Conservation (phyloP, 306 rosid species). For the Quillaja saponaria region DNA sequence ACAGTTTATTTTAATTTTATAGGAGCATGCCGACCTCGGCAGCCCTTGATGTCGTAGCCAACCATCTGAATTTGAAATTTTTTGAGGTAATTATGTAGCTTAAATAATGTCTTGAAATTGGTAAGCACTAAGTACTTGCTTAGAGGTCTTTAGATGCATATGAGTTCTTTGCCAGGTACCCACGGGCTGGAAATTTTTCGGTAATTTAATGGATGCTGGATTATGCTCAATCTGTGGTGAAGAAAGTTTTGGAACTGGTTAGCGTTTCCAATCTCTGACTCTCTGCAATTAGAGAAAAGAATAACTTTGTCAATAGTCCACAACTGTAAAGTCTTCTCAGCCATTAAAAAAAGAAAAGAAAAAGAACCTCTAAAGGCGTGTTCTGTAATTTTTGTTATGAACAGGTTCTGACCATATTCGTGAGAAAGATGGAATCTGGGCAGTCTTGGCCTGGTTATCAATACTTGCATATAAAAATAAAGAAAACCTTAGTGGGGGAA, state of each 20-base stretch:
- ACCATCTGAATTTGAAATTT: conserved; percentile 82
- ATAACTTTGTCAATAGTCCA: neutral
- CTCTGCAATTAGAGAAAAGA: conserved; percentile 11
- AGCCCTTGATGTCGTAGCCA: conserved; percentile 98
- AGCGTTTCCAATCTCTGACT: conserved; percentile 23
- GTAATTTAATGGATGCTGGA: conserved; percentile 98
- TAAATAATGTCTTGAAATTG: neutral
- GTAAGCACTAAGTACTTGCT: neutral
- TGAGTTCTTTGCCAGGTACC: conserved; percentile 63
- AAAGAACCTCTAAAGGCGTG: neutral
- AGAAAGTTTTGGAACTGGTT: conserved; percentile 99
- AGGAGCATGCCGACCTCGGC: conserved; percentile 99
- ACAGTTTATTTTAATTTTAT: conserved; percentile 20
- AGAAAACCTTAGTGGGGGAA: conserved; percentile 65
- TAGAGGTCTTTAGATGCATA: conserved; percentile 1
- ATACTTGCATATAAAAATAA: conserved; percentile 83
- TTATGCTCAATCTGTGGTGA: conserved; percentile 92
- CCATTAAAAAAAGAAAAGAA: too few species aligned
- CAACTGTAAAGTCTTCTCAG: too few species aligned
- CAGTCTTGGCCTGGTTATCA: conserved; percentile 96
- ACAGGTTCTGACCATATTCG: conserved; percentile 97
- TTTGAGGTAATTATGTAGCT: conserved; percentile 99
- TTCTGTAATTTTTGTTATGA: conserved; percentile 23
- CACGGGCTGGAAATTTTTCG: conserved; percentile 98
- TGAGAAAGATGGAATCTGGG: conserved; percentile 99